Percentiles rank a stretch among this genome's conserved stretches.
Evolutionary conservation across 148 eudicot genomes (phyloP).

Genomic region (Rhododendron vialii): DNA sequence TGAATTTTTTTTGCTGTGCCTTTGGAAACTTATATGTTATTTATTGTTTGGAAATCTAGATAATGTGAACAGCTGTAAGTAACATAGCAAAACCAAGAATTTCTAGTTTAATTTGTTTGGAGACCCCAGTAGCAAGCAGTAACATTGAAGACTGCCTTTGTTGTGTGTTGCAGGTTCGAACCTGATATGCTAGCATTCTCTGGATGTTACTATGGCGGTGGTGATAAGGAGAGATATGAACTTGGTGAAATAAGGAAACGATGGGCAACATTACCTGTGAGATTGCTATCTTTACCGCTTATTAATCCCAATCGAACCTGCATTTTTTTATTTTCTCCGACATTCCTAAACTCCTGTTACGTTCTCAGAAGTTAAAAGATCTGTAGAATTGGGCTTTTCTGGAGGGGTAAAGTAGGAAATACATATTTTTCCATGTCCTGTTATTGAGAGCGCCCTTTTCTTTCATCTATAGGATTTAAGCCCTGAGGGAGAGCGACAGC

Average conservation of each 20-base stretch:
- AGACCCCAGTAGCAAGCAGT: neutral
- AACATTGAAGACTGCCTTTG: neutral
- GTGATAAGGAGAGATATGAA: slow-evolving; percentile 85
- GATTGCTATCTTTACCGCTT: slow-evolving; percentile 19
- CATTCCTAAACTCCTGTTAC: neutral
- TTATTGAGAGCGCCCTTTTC: neutral
- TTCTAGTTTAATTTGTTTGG: slow-evolving; percentile 1
- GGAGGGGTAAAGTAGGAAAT: neutral
- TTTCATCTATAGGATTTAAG: slow-evolving; percentile 56
- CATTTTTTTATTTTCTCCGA: neutral
- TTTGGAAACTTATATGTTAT: neutral
- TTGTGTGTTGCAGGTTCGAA: slow-evolving; percentile 62
- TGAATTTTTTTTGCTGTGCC: neutral
- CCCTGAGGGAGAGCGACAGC: slow-evolving; percentile 75
- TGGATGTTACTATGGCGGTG: slow-evolving; percentile 98
- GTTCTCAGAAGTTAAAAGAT: neutral
- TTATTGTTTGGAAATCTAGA: neutral
- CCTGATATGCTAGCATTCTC: slow-evolving; percentile 99
- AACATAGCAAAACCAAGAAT: neutral
- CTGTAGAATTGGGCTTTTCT: neutral
- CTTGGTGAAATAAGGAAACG: slow-evolving; percentile 90
- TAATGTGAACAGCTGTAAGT: neutral
- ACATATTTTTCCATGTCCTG: neutral
- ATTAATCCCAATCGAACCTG: neutral
- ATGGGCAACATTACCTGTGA: slow-evolving; percentile 92